These are phyloP conservation scores for Malus asiatica DNA, from an alignment of 306 rosid genomes.

Conservation along the genomic window DNA sequence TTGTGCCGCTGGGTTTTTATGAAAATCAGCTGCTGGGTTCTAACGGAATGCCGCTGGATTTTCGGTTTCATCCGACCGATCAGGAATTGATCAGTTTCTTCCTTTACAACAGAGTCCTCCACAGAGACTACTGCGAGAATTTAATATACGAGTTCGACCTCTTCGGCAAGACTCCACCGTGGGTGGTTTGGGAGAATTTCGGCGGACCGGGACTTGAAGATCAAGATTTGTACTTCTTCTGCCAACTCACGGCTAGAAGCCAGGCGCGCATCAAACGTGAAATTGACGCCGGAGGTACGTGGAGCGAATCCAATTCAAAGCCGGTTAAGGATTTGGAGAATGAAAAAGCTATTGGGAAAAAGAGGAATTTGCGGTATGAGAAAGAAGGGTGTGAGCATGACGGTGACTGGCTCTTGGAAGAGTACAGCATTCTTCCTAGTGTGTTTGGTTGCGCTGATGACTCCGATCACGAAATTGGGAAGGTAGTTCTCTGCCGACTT, in stretches of 20 bases:
- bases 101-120: no score
- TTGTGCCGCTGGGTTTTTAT: no score
- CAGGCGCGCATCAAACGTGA: background rate
- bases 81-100: no score
- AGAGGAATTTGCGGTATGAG: background rate
- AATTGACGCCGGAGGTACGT: background rate
- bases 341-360: background rate
- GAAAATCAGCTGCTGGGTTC: no score
- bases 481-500: background rate
- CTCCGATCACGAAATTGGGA: background rate
- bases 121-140: background rate
- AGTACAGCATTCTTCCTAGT: background rate
- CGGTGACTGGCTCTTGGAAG: background rate
- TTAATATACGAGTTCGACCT: background rate
- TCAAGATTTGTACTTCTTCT: background rate
- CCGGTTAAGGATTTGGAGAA: background rate
- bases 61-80: no score
- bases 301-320: background rate
- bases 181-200: no score
- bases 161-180: background rate
- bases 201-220: background rate
- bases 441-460: background rate
- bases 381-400: background rate
- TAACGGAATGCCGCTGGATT: no score
- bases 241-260: background rate